Base-by-base conservation (phyloP, 2,329 filamentous ascomycete species). In the Chaetomium olivaceum region DNA sequence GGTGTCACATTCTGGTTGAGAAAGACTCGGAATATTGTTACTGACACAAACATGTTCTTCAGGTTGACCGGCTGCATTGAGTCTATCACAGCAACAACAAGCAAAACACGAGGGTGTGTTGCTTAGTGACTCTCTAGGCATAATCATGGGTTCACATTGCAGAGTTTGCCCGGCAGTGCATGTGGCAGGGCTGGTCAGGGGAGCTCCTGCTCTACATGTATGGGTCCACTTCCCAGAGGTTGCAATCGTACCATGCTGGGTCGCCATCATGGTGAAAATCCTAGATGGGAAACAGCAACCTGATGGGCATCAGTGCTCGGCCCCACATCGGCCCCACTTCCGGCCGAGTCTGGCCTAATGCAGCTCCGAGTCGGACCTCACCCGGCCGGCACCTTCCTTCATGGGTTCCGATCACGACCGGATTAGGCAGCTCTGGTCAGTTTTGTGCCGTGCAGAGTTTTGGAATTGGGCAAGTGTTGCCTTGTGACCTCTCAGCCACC, bases 301-400 rank as follows among this genome's bases (percentile, higher is more conserved):
- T 21, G 39, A n/a, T 16, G 3, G 33, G 16, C 39, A 43, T 43
- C 16, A 8, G 6, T 21, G 19, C 39, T 19, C 51, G 52, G 51
- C 60, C 25, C n/a, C 25, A 29, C 21, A 29, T 54, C 56, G 50
- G 56, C 48, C 46, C 62, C 56, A 60, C 27, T 56, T 33, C 29
- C 36, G 36, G 46, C 57, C 31, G 36, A 19, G 19, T 39, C 19
- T 51, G 55, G 31, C 46, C 48, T 33, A 5, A 27, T 46, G 61
- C 46, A 51, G 29, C 43, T 12, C 54, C 61, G 61, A 51, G 16
- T 25, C 33, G 9, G 7, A 59, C 48, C 1, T 36, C 57, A 39
- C n/a, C 62, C 36, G 56, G 50, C 50, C 57, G 57, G 62, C 50
- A 19, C 57, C 36, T 60, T 64, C 62, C 61, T 51, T 56, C 57